Evolutionary conservation across 148 eudicot genomes (phyloP).

Genomic region (Hydrangea macrophylla): DNA sequence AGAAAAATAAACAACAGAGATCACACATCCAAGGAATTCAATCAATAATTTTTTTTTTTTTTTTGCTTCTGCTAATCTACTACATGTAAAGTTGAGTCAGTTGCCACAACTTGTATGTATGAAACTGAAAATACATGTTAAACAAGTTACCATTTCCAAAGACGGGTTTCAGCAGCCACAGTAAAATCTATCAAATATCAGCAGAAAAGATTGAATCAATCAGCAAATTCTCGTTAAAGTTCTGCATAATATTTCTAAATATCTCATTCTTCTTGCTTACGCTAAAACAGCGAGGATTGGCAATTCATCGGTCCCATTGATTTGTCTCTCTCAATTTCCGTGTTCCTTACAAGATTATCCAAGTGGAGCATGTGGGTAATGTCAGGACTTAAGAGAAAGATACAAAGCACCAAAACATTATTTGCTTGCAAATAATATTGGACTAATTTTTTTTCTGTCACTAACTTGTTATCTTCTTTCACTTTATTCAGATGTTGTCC

Average conservation of each 20-base stretch:
- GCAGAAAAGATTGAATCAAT: not conserved
- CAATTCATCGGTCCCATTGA: not conserved
- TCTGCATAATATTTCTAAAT: not conserved
- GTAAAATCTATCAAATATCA: not conserved
- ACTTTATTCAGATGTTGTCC: not conserved
- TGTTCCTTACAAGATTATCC: not conserved
- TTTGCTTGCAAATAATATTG: not conserved
- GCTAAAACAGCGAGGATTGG: not conserved
- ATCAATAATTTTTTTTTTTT: not conserved
- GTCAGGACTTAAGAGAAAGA: conserved; percentile 19
- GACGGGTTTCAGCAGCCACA: not conserved
- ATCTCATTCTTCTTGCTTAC: not conserved
- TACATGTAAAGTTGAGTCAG: not conserved
- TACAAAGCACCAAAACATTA: conserved; percentile 11
- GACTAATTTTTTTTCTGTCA: conserved; percentile 7
- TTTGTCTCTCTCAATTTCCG: not conserved
- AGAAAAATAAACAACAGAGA: not conserved
- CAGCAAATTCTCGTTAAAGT: not conserved
- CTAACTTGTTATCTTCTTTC: conserved; percentile 6
- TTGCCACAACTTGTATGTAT: not conserved
- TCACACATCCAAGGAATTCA: not conserved
- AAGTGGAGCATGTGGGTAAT: conserved; percentile 22
- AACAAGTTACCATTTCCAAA: not conserved
- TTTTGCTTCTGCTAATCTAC: conserved; percentile 10
- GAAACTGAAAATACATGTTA: not conserved